Base-by-base conservation (phyloP, 1,284 basidiomycete genomes). In the Naganishia sp. region DNA sequence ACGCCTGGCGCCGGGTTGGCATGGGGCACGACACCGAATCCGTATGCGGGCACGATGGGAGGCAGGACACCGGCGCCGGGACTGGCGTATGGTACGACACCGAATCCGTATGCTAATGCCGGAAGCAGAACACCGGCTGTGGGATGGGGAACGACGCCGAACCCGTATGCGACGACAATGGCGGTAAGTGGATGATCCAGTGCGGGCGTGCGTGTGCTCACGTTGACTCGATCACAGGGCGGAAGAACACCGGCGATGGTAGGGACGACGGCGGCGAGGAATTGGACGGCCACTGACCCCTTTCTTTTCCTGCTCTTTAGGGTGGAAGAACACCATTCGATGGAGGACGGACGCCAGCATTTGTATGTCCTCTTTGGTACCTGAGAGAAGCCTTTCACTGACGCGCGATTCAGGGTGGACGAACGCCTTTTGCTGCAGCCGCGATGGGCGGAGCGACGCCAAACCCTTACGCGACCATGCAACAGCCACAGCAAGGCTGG, bases 11-110 rank as follows among this genome's bases (percentile, higher is more conserved):
- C 72, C 49, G 76, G 69, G 53, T 74, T 65, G 82, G 83, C 69
- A 80, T 78, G 55, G 10, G 79, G 86, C 21, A 84, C 85, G 64
- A 91, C 89, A 7, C 88, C 89, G 0, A 90, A 89, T 73, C 87
- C 88, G 6, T 87, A 65, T 42, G 63, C 55, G 68, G 69, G 23
- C 60, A 39, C 36, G 9, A 55, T 39, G 36, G 55, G 55, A 31
- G 55, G 55, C 23, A 50, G 59, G 39, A 76, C 11, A 77, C 80
- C 21, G 83, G 82, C 48, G 81, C 82, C 15, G 81, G 81, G 59
- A n/a, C 28, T 63, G 67, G 63, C 61, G 16, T 72, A 69, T 39
- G 74, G 77, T 65, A 72, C 70, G 59, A 90, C 89, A 18, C 88
- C 89, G 4, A 90, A 90, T 77, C 88, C 88, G 0, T 88, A 89